A percentile compares a stretch with the other conserved stretches of the same genome.
These are phyloP conservation scores for Rosa rugosa DNA, from an alignment of 306 rosid species.

Conservation along the genomic window DNA sequence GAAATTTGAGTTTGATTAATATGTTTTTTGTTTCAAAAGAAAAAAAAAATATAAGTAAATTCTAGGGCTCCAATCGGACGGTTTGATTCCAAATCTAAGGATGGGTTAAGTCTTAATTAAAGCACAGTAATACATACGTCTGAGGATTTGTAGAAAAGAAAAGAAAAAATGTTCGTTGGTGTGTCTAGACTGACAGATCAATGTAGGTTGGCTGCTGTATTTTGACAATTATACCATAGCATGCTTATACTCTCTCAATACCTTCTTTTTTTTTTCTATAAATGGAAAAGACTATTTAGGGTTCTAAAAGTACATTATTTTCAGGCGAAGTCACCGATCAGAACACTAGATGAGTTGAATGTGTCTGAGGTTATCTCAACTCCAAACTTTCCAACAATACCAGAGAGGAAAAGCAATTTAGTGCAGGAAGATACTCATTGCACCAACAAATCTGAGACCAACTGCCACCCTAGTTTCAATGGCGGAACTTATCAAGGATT, in stretches of 20 bases:
- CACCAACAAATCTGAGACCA: constrained; percentile 31
- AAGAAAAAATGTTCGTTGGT: background rate
- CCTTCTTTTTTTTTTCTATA: background rate
- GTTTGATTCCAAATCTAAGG: background rate
- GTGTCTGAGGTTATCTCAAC: constrained; percentile 61
- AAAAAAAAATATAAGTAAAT: background rate
- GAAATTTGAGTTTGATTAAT: background rate
- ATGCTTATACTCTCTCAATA: background rate
- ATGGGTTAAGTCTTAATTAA: background rate
- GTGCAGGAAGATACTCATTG: constrained; percentile 30
- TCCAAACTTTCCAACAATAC: constrained; percentile 67
- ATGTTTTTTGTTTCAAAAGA: too few relatives aligned
- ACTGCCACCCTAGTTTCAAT: constrained; percentile 22
- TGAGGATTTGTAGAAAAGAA: background rate
- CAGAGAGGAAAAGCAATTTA: constrained; percentile 47
- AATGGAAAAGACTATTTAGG: background rate
- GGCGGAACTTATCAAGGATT: constrained; percentile 49
- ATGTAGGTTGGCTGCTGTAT: background rate
- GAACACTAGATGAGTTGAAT: constrained; percentile 82
- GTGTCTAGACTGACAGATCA: background rate
- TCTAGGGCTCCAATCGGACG: background rate
- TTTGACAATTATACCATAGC: background rate
- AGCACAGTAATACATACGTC: background rate
- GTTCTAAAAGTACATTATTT: constrained; percentile 22
- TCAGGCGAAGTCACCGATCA: constrained; percentile 90